Conservation (phyloP, 83 land plant genomes). For the Diphasiastrum complanatum region DNA sequence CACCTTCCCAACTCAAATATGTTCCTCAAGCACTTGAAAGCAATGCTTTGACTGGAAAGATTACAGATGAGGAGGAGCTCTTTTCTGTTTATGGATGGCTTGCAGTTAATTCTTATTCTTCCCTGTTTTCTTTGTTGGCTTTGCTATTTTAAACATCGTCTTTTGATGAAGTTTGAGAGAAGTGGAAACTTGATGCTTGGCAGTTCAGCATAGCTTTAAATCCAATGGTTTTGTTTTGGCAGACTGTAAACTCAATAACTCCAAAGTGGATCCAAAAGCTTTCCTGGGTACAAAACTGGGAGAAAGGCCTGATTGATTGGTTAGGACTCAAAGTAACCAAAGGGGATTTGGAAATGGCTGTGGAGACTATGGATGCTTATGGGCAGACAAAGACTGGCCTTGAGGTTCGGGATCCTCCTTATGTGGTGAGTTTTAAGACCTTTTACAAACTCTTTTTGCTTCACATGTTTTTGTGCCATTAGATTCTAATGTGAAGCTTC, state of each 20-base stretch:
- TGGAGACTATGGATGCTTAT: slow-evolving; percentile 31
- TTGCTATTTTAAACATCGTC: too few species aligned
- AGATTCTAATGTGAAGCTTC: too few species aligned
- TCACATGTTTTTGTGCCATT: too few species aligned
- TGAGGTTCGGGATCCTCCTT: slow-evolving; percentile 24
- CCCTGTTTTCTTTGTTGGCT: too few species aligned
- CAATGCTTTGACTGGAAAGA: slow-evolving; percentile 24
- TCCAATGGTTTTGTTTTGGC: neutral
- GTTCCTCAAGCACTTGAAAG: slow-evolving; percentile 27
- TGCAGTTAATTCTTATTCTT: neutral
- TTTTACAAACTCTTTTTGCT: too few species aligned
- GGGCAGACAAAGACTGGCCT: slow-evolving; percentile 27
- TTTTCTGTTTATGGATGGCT: slow-evolving; percentile 23
- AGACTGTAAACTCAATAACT: slow-evolving; percentile 16
- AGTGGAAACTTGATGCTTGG: neutral
- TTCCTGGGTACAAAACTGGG: slow-evolving; percentile 18
- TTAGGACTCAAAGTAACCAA: slow-evolving; percentile 29
- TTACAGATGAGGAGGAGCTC: slow-evolving; percentile 35
- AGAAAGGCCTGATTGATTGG: slow-evolving; percentile 28
- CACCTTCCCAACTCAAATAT: slow-evolving; percentile 29
- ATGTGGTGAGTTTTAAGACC: slow-evolving; percentile 21
- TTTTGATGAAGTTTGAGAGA: too few species aligned
- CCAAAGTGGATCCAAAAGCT: slow-evolving; percentile 32
- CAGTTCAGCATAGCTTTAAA: neutral
- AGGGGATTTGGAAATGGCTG: slow-evolving; percentile 32